Evolutionary conservation across 83 land plant genomes (phyloP).

Genomic region (Picea mariana): DNA sequence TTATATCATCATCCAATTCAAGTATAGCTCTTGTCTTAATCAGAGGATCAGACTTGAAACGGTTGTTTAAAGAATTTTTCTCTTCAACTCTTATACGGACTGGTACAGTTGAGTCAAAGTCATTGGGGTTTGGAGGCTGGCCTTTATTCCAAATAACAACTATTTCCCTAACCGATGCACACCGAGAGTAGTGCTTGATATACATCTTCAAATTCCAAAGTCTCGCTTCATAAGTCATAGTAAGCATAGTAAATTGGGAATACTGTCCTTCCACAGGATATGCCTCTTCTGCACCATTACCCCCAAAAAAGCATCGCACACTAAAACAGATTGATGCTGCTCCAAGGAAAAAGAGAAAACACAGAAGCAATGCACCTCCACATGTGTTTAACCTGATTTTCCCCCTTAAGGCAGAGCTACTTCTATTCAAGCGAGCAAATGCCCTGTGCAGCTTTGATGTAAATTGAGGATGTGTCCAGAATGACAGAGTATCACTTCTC

Average conservation of each 20-base stretch:
- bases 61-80: constrained; percentile 84
- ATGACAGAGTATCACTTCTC: constrained; percentile 43
- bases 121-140: constrained; percentile 58
- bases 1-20: constrained; percentile 96
- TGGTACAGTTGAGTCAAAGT: constrained; percentile 88
- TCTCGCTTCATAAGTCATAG: constrained; percentile 94
- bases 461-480: constrained; percentile 47
- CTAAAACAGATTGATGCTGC: constrained; percentile 55
- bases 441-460: constrained; percentile 49
- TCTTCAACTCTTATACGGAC: constrained; percentile 79
- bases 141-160: constrained; percentile 97
- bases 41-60: constrained; percentile 72
- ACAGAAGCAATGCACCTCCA: constrained; percentile 38
- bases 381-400: constrained; percentile 59
- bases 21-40: constrained; percentile 85
- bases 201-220: constrained; percentile 89
- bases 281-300: constrained; percentile 85
- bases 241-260: constrained; percentile 89
- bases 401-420: constrained; percentile 31
- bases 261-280: constrained; percentile 69
- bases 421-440: constrained; percentile 53
- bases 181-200: constrained; percentile 88
- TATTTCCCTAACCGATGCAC: constrained; percentile 86
- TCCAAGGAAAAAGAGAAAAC: constrained; percentile 31
- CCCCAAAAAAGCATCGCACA: constrained; percentile 69